A percentile compares a stretch with the other conserved stretches of the same genome.
phyloP scores from a whole-genome alignment of 495 filamentous ascomycete species.

The Pyrenula massariospora region DNA sequence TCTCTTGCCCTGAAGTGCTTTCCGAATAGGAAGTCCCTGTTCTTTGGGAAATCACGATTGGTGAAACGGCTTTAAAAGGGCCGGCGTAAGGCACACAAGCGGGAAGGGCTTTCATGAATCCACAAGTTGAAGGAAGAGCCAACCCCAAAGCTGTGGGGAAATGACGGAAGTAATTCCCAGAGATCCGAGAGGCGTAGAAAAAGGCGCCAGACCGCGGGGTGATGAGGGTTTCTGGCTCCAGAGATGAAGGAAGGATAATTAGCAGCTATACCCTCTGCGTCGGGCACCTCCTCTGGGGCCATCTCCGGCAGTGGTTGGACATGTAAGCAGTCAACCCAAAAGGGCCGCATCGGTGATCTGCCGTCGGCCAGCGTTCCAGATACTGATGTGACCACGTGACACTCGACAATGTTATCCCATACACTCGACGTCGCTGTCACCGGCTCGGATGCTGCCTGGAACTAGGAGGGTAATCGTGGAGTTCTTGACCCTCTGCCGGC shows the following conservation, averaged over 20 bases:
- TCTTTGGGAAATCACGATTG: not conserved
- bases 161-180: not conserved
- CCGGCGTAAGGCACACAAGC: not conserved
- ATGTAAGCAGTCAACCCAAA: too few relatives aligned
- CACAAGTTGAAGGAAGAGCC: not conserved
- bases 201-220: not conserved
- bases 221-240: not conserved
- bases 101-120: not conserved
- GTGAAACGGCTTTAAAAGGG: not conserved
- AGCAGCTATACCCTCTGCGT: not conserved
- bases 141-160: not conserved
- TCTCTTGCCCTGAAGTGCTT: not conserved
- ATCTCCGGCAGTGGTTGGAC: too few relatives aligned
- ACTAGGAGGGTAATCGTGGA: too few relatives aligned
- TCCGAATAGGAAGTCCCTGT: too few relatives aligned
- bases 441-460: too few relatives aligned
- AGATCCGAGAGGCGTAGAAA: not conserved
- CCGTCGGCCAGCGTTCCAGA: too few relatives aligned
- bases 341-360: too few relatives aligned
- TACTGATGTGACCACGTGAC: too few relatives aligned
- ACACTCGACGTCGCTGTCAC: too few relatives aligned
- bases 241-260: not conserved
- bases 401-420: too few relatives aligned
- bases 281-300: too few relatives aligned
- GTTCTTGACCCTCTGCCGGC: too few relatives aligned